These are phyloP conservation scores for Agarophyton chilense DNA, from an alignment of 23 red algal species.

Conservation along the genomic window DNA sequence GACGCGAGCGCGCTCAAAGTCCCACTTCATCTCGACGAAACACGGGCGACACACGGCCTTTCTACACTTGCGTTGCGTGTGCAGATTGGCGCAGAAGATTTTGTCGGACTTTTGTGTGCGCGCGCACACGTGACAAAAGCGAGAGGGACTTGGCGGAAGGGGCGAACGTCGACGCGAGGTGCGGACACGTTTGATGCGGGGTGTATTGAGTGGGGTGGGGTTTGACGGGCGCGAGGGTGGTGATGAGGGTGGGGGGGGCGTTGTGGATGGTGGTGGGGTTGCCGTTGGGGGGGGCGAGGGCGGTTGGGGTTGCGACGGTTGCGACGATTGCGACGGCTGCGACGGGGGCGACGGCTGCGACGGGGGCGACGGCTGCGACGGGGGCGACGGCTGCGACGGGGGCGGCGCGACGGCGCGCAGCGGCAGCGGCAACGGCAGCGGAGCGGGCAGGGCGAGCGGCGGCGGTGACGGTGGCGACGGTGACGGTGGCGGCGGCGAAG, in stretches of 20 bases:
- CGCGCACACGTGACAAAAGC: slow-evolving; percentile 63
- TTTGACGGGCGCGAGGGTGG: no score
- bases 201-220: no score
- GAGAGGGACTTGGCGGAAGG: slow-evolving; percentile 24
- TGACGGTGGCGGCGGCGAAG: neutral
- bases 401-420: neutral
- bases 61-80: slow-evolving; percentile 37
- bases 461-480: neutral
- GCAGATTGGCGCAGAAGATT: slow-evolving; percentile 56
- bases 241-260: no score
- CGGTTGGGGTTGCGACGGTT: neutral
- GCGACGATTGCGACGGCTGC: neutral
- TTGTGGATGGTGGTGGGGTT: neutral
- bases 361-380: neutral
- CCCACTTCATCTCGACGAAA: slow-evolving; percentile 39
- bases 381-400: neutral
- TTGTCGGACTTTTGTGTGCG: slow-evolving; percentile 49
- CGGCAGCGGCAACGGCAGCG: neutral
- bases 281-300: neutral
- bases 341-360: neutral
- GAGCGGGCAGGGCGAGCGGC: neutral
- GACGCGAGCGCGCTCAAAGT: slow-evolving; percentile 29
- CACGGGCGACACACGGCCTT: slow-evolving; percentile 58
- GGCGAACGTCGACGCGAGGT: slow-evolving; percentile 10
- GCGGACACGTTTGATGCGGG: no score